Base-by-base conservation (phyloP, 176 grass and related monocot genomes). In the Rhynchospora breviuscula region DNA sequence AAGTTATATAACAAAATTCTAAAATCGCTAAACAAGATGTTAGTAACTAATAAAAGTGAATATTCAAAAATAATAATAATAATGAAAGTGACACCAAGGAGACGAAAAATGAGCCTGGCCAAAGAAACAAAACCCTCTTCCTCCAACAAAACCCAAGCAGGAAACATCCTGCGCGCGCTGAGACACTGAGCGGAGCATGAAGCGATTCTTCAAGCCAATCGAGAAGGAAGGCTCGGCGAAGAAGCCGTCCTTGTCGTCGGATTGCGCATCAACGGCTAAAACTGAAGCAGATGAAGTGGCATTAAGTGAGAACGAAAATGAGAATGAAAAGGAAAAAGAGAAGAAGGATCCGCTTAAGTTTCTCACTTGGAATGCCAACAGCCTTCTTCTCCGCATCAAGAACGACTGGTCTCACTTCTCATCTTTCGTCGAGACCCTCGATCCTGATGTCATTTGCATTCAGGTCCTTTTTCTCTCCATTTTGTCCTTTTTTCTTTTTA, bases 171-270 rank as follows among this genome's bases (percentile, higher is more conserved):
- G 53, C 51, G 22, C 25, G 51, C 77, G 79, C 22, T 72, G 23
- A 76, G 49, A 22, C 17, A 56, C 33, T 81, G 60, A 60, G 17
- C 53, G 19, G 15, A 61, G 47, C 66, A 98, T 98, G 95, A 98
- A 98, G 89, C 95, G 95, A 59, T 98, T 95, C 87, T 98, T 98
- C 91, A 88, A 95, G 86, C 95, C 95, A 8, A 84, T 95, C 6
- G 84, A 87, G 57, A 98, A 98, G 88, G 92, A 95, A 12, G 87
- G 90, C 53, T 93, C 89, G 45, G 86, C 92, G 44, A 95, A 90
- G 90, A 98, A 93, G 75, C 82, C 75, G 0, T 60, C 89, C 26
- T 17, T 86, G 18, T 79, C 91, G 25, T 74, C 89, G 48, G 63
- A 78, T 40, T 59, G 71, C 47, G 59, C 59, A 46, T 70, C 81